A percentile compares a stretch with the other conserved stretches of the same genome.
Conservation (phyloP, 345 rosid species). For the Arabis hirsuta region DNA sequence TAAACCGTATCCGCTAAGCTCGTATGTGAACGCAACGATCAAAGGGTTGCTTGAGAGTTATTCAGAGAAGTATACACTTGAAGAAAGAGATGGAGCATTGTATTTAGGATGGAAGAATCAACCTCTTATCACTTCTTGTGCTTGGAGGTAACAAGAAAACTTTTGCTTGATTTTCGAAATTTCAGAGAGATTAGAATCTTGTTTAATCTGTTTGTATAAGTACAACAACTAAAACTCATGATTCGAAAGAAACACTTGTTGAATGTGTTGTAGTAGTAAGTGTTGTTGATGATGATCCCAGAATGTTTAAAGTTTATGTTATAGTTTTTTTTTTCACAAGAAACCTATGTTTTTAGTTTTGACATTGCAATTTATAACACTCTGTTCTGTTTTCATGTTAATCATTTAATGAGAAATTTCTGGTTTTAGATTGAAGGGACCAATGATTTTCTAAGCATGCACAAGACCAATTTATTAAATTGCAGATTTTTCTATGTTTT, state of each 20-base stretch:
- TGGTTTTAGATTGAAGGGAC: not conserved
- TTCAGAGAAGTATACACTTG: slow-evolving; percentile 68
- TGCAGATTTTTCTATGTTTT: not conserved
- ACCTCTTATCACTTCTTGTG: slow-evolving; percentile 69
- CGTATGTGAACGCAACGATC: slow-evolving; percentile 75
- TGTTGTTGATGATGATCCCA: slow-evolving; percentile 19
- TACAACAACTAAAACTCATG: slow-evolving; percentile 14
- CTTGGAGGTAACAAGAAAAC: slow-evolving; percentile 65
- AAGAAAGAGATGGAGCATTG: slow-evolving; percentile 77
- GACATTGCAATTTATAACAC: slow-evolving; percentile 5
- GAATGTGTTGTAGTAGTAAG: slow-evolving; percentile 39
- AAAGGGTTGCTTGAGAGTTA: slow-evolving; percentile 66
- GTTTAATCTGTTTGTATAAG: slow-evolving; percentile 34
- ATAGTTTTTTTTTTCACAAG: slow-evolving; percentile 7
- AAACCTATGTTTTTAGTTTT: slow-evolving; percentile 9
- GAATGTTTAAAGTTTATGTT: slow-evolving; percentile 17
- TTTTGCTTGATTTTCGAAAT: slow-evolving; percentile 4
- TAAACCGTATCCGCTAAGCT: slow-evolving; percentile 69
- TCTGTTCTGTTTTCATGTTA: slow-evolving; percentile 19
- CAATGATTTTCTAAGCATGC: not conserved
- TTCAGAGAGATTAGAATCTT: slow-evolving; percentile 26
- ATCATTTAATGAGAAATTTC: no score
- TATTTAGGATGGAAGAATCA: slow-evolving; percentile 93
- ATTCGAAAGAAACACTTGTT: slow-evolving; percentile 20
- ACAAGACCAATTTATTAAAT: not conserved